A percentile compares a stretch with the other conserved stretches of the same genome.
Evolutionary conservation across 768 basidiomycete genomes (phyloP).

Genomic region (Favolaschia claudopus): DNA sequence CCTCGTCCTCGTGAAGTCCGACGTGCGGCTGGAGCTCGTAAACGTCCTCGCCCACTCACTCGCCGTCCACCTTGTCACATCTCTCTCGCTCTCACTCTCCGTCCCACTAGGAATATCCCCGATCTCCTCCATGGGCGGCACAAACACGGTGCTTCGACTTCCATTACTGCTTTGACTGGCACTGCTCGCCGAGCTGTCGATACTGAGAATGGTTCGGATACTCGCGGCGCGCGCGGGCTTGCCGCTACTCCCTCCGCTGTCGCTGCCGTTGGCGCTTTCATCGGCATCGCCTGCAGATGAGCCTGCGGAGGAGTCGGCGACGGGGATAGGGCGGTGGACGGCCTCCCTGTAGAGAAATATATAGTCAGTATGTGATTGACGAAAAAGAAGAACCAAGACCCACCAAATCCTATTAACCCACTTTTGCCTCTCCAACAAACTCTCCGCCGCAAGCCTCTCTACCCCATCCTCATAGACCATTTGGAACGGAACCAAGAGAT

Average conservation of each 20-base stretch:
- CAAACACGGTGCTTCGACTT: slow-evolving; percentile 77
- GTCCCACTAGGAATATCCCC: too few relatives aligned
- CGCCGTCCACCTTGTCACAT: not conserved
- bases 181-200: slow-evolving; percentile 52
- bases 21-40: too few relatives aligned
- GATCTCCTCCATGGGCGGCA: slow-evolving; percentile 75
- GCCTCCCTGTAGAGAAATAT: slow-evolving; percentile 66
- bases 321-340: slow-evolving; percentile 68
- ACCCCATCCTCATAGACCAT: slow-evolving; percentile 90
- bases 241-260: not conserved
- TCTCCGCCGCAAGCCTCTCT: slow-evolving; percentile 89
- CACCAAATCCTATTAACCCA: slow-evolving; percentile 95
- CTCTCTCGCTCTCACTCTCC: not conserved
- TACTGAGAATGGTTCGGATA: slow-evolving; percentile 73
- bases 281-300: slow-evolving; percentile 29
- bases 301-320: slow-evolving; percentile 58
- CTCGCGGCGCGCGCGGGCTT: slow-evolving; percentile 47
- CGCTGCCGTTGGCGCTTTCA: slow-evolving; percentile 7
- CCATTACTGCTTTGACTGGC: slow-evolving; percentile 56
- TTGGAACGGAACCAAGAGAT: slow-evolving; percentile 88
- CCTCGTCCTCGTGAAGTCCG: slow-evolving; percentile 8
- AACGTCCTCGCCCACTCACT: not conserved
- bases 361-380: slow-evolving; percentile 5
- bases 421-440: slow-evolving; percentile 81
- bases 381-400: slow-evolving; percentile 33